Conservation (phyloP, 495 filamentous ascomycete species). For the Tuber microsphaerosporum region DNA sequence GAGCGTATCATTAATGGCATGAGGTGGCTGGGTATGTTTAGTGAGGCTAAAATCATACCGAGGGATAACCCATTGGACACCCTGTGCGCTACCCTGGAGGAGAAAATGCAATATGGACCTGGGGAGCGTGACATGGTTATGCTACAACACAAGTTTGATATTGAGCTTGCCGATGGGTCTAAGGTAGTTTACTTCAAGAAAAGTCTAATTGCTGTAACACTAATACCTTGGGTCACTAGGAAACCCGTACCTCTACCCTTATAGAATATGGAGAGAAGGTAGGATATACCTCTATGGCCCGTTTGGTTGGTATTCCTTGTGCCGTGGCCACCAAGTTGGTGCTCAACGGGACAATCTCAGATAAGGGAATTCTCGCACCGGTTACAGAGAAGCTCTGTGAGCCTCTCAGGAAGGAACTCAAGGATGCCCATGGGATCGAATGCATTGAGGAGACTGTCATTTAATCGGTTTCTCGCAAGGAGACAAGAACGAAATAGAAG, state of each 20-base stretch:
- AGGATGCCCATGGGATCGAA: conserved; percentile 55
- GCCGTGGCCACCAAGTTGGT: conserved; percentile 69
- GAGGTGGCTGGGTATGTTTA: conserved; percentile 83
- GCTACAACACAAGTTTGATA: conserved; percentile 89
- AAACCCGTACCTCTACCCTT: conserved; percentile 73
- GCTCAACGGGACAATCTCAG: conserved; percentile 68
- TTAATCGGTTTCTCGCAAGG: conserved; percentile 3
- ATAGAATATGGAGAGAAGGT: conserved; percentile 76
- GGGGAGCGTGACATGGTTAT: conserved; percentile 80
- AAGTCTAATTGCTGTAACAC: neutral
- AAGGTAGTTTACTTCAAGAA: conserved; percentile 27
- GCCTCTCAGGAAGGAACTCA: conserved; percentile 63
- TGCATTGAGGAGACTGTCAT: conserved; percentile 47
- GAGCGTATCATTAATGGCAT: conserved; percentile 69
- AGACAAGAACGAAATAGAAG: neutral
- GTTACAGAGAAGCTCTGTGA: conserved; percentile 65
- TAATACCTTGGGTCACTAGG: conserved; percentile 45
- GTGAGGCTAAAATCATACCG: conserved; percentile 62
- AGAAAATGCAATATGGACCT: conserved; percentile 83
- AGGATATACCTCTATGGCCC: conserved; percentile 86
- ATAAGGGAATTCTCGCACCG: conserved; percentile 76
- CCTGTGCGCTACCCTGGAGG: conserved; percentile 79
- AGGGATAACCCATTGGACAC: conserved; percentile 78
- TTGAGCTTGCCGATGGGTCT: conserved; percentile 70
- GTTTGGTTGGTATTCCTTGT: conserved; percentile 64